These are phyloP conservation scores for Graphilbum sp. DNA, from an alignment of 2,329 filamentous ascomycete species.

Conservation along the genomic window DNA sequence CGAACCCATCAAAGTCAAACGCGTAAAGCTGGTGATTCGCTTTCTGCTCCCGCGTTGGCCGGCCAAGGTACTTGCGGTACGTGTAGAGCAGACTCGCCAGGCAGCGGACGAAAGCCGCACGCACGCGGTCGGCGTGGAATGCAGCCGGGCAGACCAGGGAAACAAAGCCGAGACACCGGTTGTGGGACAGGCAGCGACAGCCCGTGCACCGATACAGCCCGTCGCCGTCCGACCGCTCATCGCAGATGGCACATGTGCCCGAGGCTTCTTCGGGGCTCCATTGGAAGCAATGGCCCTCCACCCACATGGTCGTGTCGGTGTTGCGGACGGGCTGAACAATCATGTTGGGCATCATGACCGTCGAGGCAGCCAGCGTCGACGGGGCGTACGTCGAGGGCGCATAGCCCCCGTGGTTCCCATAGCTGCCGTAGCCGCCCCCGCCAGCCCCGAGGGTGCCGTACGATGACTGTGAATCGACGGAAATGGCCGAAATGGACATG, in stretches of 20 bases:
- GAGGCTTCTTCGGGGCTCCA: constrained; percentile 42
- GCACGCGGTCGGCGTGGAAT: constrained; percentile 44
- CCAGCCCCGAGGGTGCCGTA: constrained; percentile 27
- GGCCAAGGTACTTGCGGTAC: constrained; percentile 45
- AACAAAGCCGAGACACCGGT: constrained; percentile 43
- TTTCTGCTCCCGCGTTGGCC: constrained; percentile 44
- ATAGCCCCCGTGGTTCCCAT: constrained; percentile 33
- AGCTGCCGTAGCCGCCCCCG: constrained; percentile 16
- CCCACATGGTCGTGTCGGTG: constrained; percentile 67
- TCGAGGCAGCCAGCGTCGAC: constrained; percentile 72
- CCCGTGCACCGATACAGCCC: constrained; percentile 60
- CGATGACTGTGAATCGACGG: constrained; percentile 51
- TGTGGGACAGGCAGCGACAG: constrained; percentile 41
- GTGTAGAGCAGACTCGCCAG: constrained; percentile 51
- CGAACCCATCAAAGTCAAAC: constrained; percentile 50
- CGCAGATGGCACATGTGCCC: constrained; percentile 55
- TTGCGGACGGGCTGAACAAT: constrained; percentile 64
- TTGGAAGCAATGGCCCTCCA: constrained; percentile 69
- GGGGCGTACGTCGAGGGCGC: constrained; percentile 73
- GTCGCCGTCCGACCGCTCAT: constrained; percentile 55
- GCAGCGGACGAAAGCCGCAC: constrained; percentile 48
- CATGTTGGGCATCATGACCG: constrained; percentile 76
- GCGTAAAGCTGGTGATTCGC: constrained; percentile 41
- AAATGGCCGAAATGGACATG: constrained; percentile 41
- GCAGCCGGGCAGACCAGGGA: constrained; percentile 47